Evolutionary conservation across 23 red algal species (phyloP), one percentile per base, ranked within the genome.

Genomic region (Cyanidioschyzon merolae): DNA sequence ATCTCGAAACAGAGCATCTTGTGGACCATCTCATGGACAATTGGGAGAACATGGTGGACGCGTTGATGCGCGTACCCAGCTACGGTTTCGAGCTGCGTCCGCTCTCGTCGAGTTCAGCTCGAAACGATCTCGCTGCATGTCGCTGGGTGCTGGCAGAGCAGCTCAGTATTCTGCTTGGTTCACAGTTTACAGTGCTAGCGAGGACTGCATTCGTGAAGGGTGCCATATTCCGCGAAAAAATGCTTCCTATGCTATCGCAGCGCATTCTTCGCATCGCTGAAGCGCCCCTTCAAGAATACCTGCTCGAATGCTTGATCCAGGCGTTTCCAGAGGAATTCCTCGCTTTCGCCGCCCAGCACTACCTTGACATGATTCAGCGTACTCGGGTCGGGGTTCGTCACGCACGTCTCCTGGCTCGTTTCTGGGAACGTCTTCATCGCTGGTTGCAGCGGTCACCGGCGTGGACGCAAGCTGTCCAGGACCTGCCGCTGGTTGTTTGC

Each of bases 321-420:
- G 94, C 87, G 25, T 98, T 98, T 68, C 89, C 88, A 34, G 94
- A 98, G 68, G 88, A 91, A 59, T 89, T 89, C 77, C 58, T 85
- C n/a, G 77, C 85, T 17, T 75, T 77, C 67, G 81, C 92, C 16
- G 41, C 90, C 35, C 81, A 83, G 39, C 74, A 75, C 0, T 86
- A 88, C 27, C 76, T 96, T 58, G 35, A 39, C 18, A 96, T 88
- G 87, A 85, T 84, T 38, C 34, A 35, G 57, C 57, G 78, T n/a
- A 59, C 90, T 37, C 75, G 74, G 40, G 81, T 71, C 3, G 87
- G 87, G 50, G 87, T 90, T 2, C 80, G 86, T 74, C 80, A 88
- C 41, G 59, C 75, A 17, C 79, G 74, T 2, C 83, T 96, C 35
- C 67, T 96, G 30, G 58, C 78, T n/a, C 78, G 77, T 35, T 81